Evolutionary conservation across 768 basidiomycete genomes (phyloP), one percentile per base, ranked within the genome.

Genomic region (Phlebiopsis flavidoalba): DNA sequence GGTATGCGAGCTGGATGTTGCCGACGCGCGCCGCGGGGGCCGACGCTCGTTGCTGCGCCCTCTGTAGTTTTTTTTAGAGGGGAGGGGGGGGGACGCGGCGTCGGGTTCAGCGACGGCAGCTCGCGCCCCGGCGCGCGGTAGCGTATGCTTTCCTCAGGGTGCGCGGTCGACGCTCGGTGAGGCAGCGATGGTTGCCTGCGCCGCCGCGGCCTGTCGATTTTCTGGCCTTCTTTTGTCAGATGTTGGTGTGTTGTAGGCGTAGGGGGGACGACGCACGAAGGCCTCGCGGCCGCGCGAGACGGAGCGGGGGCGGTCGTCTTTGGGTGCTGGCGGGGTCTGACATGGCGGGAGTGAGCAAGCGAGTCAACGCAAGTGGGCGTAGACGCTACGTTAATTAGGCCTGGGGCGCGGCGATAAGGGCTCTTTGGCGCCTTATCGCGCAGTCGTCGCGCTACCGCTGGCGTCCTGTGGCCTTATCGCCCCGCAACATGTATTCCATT

Each of bases 1-100:
- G 82, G 22, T 91, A 0, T 86, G 86, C 1, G 91, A 88, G 59
- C 89, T n/a, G 85, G 54, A 95, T 85, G 78, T 95, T 95, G 8
- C 93, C 93, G 8, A 82, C 82, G n/a, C n/a, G n/a, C n/a, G 15
- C 93, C 93, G 26, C 93, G 93, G 54, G 92, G 84, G 11, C 93
- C 93, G 47, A 81, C 80, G 19, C 83, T 85, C 63, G 74, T 77
- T 17, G 79, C 60, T 83, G 65, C 6, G 14, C 65, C 64, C 22
- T 50, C 33, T 61, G 37, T 36, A 10, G 47, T 22, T 26, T 55
- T 33, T 62, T 31, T 3, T 24, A 46, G 60, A 40, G 15, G 36
- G 21, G 52, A 17, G 46, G 58, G 7, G n/a, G 26, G 50, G 17
- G 46, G 11, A 65, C 75, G 5, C 62, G 81, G n/a, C n/a, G n/a